A percentile compares a stretch with the other conserved stretches of the same genome.
phyloP scores from a whole-genome alignment of 257 asterid genomes.

The Haberlea rhodopensis region DNA sequence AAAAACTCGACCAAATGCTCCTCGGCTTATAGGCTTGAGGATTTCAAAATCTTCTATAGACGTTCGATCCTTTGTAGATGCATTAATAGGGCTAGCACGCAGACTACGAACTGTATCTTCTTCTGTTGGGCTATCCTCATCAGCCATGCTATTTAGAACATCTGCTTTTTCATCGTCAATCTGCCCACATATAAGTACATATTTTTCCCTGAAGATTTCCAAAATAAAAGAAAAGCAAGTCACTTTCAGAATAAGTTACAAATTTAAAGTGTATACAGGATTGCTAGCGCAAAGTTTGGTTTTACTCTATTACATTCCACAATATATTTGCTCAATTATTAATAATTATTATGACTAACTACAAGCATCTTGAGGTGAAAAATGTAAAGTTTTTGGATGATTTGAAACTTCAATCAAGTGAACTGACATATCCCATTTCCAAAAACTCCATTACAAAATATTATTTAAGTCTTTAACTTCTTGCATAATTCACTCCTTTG shows the following conservation, averaged over 20 bases:
- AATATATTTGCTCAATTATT: neutral
- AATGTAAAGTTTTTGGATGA: neutral
- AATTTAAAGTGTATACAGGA: constrained; percentile 2
- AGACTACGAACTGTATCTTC: constrained; percentile 80
- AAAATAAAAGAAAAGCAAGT: constrained; percentile 30
- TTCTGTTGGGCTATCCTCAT: constrained; percentile 71
- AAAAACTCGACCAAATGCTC: constrained; percentile 96
- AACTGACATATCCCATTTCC: constrained; percentile 6
- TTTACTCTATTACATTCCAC: too few species aligned
- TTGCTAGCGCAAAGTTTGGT: too few species aligned
- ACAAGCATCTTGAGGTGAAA: constrained; percentile 14
- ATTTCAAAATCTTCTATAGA: constrained; percentile 98
- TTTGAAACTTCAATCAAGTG: constrained; percentile 15
- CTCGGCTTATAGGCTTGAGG: constrained; percentile 96
- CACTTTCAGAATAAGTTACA: constrained; percentile 21
- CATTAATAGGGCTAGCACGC: constrained; percentile 90
- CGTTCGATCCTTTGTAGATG: constrained; percentile 82
- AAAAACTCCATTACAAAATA: neutral
- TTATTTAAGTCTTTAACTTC: neutral
- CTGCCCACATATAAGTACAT: constrained; percentile 80
- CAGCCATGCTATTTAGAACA: constrained; percentile 39
- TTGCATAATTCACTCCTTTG: constrained; percentile 13
- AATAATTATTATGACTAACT: neutral
- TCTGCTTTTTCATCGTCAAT: constrained; percentile 81
- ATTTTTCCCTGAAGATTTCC: constrained; percentile 79